Evolutionary conservation across 148 eudicot genomes (phyloP).

Genomic region (Fagopyrum esculentum): DNA sequence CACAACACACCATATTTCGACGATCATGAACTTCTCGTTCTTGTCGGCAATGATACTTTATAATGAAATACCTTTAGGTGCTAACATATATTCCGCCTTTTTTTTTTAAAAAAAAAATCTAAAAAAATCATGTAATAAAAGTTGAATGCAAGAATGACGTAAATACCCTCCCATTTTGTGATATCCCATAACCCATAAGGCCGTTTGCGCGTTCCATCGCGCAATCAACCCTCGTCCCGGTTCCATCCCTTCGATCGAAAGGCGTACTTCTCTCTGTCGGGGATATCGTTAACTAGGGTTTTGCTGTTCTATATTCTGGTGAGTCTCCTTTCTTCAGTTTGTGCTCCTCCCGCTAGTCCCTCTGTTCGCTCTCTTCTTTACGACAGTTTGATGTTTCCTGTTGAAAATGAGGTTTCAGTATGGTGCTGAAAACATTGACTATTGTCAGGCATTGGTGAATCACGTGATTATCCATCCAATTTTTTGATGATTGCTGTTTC

Average conservation of each 20-base stretch:
- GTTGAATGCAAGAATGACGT: background rate
- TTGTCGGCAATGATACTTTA: too few species aligned
- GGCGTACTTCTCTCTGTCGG: background rate
- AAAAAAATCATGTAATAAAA: too few species aligned
- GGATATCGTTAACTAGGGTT: background rate
- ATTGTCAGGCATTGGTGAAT: background rate
- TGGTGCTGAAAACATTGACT: background rate
- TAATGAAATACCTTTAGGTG: too few species aligned
- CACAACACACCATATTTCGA: too few species aligned
- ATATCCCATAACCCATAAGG: too few species aligned
- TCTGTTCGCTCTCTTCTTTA: background rate
- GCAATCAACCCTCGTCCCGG: conserved; percentile 11
- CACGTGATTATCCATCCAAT: background rate
- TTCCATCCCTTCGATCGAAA: conserved; percentile 7
- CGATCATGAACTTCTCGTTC: too few species aligned
- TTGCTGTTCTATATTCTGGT: background rate
- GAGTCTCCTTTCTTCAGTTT: background rate
- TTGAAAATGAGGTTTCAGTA: background rate
- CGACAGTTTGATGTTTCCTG: background rate
- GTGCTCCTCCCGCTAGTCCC: background rate
- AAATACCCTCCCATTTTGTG: background rate
- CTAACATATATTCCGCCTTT: too few species aligned
- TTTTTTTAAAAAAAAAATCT: too few species aligned
- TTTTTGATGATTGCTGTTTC: background rate
- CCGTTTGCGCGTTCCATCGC: background rate